Evolutionary conservation across 257 asterid species (phyloP).

Genomic region (Fraxinus anomala): DNA sequence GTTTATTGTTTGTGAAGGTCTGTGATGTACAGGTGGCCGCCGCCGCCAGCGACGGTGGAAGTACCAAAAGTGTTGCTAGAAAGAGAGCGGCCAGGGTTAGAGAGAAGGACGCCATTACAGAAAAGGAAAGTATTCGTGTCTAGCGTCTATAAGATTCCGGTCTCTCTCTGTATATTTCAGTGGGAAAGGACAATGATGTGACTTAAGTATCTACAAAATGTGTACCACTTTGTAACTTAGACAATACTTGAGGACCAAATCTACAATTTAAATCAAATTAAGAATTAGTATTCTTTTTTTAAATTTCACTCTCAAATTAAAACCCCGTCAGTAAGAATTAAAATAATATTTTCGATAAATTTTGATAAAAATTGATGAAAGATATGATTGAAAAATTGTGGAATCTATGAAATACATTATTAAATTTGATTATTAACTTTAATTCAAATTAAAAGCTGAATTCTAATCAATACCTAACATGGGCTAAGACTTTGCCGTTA

Average conservation of each 20-base stretch:
- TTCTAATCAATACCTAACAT: no score
- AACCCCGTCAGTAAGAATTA: no score
- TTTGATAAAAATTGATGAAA: no score
- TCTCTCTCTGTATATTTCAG: neutral
- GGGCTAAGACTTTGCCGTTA: no score
- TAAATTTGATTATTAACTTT: no score
- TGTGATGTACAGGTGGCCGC: constrained; percentile 61
- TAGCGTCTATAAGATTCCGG: neutral
- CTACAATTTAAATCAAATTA: neutral
- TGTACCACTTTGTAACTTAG: neutral
- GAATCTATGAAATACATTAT: no score
- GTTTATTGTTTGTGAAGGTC: constrained; percentile 51
- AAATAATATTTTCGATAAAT: no score
- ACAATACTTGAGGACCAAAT: neutral
- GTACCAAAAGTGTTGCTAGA: constrained; percentile 17
- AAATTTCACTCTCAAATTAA: neutral
- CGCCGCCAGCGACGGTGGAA: constrained; percentile 49
- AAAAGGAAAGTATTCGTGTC: neutral
- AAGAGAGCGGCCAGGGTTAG: constrained; percentile 27
- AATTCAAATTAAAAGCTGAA: no score
- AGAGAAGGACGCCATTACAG: constrained; percentile 45
- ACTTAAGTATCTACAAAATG: no score
- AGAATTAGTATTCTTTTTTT: no score
- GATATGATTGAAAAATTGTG: no score
- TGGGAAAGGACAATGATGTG: neutral